Percentiles rank a stretch among this genome's conserved stretches.
Evolutionary conservation across 768 basidiomycete genomes (phyloP).

Genomic region (Tricholoma sp.): DNA sequence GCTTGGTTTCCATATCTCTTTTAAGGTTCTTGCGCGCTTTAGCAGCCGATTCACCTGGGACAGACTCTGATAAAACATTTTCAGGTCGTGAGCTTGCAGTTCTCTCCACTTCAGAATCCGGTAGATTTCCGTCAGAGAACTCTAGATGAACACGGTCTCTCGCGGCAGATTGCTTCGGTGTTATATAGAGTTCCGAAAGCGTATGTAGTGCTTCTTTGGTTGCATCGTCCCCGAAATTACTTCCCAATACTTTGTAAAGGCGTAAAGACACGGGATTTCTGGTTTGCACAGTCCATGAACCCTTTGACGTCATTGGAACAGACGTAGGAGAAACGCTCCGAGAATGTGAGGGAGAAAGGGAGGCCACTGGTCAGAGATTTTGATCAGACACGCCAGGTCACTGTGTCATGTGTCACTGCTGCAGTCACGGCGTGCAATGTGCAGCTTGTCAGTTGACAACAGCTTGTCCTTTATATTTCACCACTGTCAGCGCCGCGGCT

Average conservation of each 20-base stretch:
- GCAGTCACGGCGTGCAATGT: too few relatives aligned
- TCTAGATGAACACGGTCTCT: constrained; percentile 24
- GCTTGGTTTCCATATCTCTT: constrained; percentile 78
- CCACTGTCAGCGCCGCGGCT: too few relatives aligned
- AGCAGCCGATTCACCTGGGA: constrained; percentile 61
- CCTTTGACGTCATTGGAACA: constrained; percentile 9
- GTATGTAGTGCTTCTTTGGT: constrained; percentile 80
- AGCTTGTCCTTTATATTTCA: too few relatives aligned
- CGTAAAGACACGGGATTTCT: constrained; percentile 80
- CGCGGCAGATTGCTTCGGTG: constrained; percentile 22
- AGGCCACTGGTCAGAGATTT: background rate
- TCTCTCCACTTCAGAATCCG: constrained; percentile 26
- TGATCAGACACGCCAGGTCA: too few relatives aligned
- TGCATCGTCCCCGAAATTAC: constrained; percentile 70
- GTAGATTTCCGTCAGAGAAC: constrained; percentile 20
- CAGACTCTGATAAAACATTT: constrained; percentile 24
- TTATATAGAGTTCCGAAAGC: constrained; percentile 72
- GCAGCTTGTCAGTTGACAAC: too few relatives aligned
- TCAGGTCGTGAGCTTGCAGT: constrained; percentile 7
- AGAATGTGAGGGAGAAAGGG: constrained; percentile 6
- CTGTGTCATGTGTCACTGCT: too few relatives aligned
- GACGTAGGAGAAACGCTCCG: constrained; percentile 7
- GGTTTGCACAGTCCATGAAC: constrained; percentile 20
- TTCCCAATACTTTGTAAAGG: constrained; percentile 86
- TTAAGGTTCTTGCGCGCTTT: constrained; percentile 76